phyloP scores from a whole-genome alignment of 2,329 filamentous ascomycete genomes.

The Cladosporium oxysporum region DNA sequence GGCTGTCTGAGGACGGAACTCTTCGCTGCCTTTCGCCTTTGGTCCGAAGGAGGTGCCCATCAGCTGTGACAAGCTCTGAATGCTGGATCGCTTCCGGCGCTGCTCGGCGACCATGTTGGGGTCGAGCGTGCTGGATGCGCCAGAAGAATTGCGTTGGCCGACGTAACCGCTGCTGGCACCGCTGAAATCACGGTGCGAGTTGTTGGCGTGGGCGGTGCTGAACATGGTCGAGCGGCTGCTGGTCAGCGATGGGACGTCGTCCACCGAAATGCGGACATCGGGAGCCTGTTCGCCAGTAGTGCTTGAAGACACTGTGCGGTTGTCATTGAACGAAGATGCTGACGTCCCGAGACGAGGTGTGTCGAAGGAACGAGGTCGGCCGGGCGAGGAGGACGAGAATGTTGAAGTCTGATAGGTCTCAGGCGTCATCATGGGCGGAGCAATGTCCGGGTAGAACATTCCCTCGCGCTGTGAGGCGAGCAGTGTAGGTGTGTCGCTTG shows the following conservation, averaged over 20 bases:
- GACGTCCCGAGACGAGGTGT: constrained; percentile 73
- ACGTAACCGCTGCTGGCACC: constrained; percentile 26
- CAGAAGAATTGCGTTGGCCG: constrained; percentile 41
- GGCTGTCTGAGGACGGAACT: constrained; percentile 44
- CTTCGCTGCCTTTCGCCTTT: constrained; percentile 20
- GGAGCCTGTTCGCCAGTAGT: constrained; percentile 73
- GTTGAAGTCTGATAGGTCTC: constrained; percentile 61
- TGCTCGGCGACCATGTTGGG: constrained; percentile 46
- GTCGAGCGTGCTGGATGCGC: constrained; percentile 44
- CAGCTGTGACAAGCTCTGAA: constrained; percentile 74
- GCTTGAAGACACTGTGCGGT: constrained; percentile 69
- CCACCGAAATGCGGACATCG: constrained; percentile 68
- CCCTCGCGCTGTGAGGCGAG: constrained; percentile 39
- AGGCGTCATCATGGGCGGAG: constrained; percentile 59
- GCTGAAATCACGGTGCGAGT: constrained; percentile 36
- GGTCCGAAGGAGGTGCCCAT: constrained; percentile 70
- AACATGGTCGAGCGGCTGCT: constrained; percentile 78
- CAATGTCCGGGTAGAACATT: constrained; percentile 16
- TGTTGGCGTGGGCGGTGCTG: constrained; percentile 60
- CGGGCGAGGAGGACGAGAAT: constrained; percentile 60
- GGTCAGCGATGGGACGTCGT: constrained; percentile 73
- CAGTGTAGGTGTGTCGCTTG: constrained; percentile 44
- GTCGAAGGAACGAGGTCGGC: constrained; percentile 67
- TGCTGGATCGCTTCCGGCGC: constrained; percentile 71
- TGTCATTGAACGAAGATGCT: constrained; percentile 70